These are phyloP conservation scores for Podospora australis DNA, from an alignment of 495 filamentous ascomycete species.

Conservation along the genomic window DNA sequence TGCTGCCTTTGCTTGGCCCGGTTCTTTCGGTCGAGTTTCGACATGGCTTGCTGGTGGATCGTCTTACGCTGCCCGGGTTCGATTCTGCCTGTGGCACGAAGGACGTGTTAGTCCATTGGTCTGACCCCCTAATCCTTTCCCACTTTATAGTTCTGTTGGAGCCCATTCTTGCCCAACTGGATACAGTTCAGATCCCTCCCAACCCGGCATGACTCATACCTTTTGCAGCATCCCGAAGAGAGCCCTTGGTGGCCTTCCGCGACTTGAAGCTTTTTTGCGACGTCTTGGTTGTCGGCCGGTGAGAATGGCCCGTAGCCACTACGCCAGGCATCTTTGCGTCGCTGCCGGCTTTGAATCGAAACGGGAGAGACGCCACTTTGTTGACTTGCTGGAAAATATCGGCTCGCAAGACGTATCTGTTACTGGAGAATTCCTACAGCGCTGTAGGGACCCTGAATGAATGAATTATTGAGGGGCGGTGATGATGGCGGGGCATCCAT, in stretches of 20 bases:
- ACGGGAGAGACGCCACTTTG: conserved; percentile 67
- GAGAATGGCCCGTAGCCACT: conserved; percentile 60
- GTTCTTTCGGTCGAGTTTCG: conserved; percentile 89
- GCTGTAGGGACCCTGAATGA: background rate
- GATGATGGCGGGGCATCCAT: conserved; percentile 27
- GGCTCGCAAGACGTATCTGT: background rate
- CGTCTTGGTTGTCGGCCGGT: conserved; percentile 83
- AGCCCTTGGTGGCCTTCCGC: conserved; percentile 78
- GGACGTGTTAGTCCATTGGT: conserved; percentile 8
- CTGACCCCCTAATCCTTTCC: background rate
- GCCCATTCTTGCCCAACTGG: background rate
- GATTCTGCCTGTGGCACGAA: conserved; percentile 30
- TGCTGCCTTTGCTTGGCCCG: conserved; percentile 81
- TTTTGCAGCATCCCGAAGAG: conserved; percentile 73
- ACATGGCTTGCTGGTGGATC: conserved; percentile 92
- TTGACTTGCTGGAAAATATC: background rate
- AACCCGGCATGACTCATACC: conserved; percentile 44
- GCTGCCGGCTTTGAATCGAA: conserved; percentile 79
- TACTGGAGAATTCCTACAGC: background rate
- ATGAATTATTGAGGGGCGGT: conserved; percentile 11
- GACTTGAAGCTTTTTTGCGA: conserved; percentile 87
- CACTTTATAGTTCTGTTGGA: background rate
- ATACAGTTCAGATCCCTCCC: background rate
- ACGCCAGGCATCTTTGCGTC: conserved; percentile 56
- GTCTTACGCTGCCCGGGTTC: conserved; percentile 69